These are phyloP conservation scores for Nakazawaea ernobii DNA, from an alignment of 805 yeast genomes.

Conservation along the genomic window DNA sequence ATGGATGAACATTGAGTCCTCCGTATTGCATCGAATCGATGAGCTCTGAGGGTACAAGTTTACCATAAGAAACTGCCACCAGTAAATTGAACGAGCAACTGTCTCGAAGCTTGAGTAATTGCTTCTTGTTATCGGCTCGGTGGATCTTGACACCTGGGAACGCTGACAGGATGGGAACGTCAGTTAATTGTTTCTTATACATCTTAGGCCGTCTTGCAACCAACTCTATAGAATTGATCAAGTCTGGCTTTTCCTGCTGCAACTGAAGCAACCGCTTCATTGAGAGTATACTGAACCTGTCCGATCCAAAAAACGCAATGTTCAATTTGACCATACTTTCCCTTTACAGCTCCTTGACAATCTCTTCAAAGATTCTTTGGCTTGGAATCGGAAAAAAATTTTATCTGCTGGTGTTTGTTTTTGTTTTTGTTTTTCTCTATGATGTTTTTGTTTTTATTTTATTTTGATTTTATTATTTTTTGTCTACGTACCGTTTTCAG, in stretches of 20 bases:
- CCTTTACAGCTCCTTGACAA: neutral
- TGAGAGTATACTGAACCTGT: conserved; percentile 56
- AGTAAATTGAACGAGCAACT: conserved; percentile 47
- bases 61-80: conserved; percentile 91
- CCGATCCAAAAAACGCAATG: conserved; percentile 77
- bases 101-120: conserved; percentile 26
- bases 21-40: conserved; percentile 45
- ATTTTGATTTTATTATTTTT: neutral
- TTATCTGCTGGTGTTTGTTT: neutral
- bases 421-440: neutral
- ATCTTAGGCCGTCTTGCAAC: conserved; percentile 57
- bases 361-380: no score
- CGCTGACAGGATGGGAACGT: conserved; percentile 46
- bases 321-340: conserved; percentile 12
- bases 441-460: neutral
- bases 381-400: neutral
- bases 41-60: conserved; percentile 63
- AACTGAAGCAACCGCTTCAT: conserved; percentile 33
- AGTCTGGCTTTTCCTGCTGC: neutral
- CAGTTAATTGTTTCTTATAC: conserved; percentile 32
- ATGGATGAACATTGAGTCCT: conserved; percentile 91
- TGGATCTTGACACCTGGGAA: conserved; percentile 28
- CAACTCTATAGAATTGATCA: conserved; percentile 39
- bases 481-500: neutral
- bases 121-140: conserved; percentile 46